phyloP scores from a whole-genome alignment of 2,329 filamentous ascomycete genomes.

The Colletotrichum destructivum region DNA sequence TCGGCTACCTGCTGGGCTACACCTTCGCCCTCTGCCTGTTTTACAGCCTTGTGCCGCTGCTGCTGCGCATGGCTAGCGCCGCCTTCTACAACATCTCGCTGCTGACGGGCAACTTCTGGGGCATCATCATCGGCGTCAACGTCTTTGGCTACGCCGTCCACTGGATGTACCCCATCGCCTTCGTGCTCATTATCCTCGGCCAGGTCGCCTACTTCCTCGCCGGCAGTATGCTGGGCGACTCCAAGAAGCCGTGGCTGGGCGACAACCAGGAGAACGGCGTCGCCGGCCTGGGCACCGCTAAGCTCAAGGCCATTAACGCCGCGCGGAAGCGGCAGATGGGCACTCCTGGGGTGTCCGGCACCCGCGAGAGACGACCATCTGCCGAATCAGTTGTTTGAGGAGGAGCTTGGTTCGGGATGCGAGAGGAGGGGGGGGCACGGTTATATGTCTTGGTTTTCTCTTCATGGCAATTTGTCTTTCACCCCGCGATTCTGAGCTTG shows the following conservation, averaged over 20 bases:
- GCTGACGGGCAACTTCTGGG: conserved; percentile 97
- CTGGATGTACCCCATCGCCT: conserved; percentile 95
- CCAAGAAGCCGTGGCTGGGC: conserved; percentile 95
- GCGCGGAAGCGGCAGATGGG: conserved; percentile 59
- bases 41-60: conserved; percentile 87
- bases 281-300: conserved; percentile 87
- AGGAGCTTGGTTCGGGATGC: background rate
- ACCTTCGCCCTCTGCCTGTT: conserved; percentile 87
- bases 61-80: conserved; percentile 90
- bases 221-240: conserved; percentile 86
- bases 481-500: background rate
- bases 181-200: conserved; percentile 90
- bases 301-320: conserved; percentile 77
- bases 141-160: conserved; percentile 87
- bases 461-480: background rate
- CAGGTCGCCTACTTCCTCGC: conserved; percentile 90
- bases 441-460: background rate
- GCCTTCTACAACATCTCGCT: conserved; percentile 98
- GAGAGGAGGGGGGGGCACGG: too few relatives aligned
- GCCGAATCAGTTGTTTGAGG: background rate
- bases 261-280: conserved; percentile 87
- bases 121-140: conserved; percentile 89
- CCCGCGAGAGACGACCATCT: background rate
- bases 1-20: conserved; percentile 90
- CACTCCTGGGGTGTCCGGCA: background rate